Percentiles rank a stretch among this genome's conserved stretches.
Evolutionary conservation across 352 stramenopile genomes (phyloP).

Genomic region (Globisporangium rhizosaccharum): DNA sequence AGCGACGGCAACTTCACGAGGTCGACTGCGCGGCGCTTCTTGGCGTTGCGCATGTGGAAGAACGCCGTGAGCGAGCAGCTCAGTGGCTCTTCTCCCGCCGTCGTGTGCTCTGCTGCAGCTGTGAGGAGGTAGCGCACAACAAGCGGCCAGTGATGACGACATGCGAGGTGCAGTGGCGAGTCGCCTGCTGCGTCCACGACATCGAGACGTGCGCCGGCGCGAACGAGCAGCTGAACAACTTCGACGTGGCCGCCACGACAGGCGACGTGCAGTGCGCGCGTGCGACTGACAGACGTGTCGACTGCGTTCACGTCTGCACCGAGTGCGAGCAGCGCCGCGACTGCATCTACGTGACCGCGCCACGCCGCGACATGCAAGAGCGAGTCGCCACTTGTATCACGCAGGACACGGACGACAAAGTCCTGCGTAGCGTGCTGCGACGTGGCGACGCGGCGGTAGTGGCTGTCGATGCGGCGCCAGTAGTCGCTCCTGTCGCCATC

Average conservation of each 20-base stretch:
- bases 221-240: constrained; percentile 33
- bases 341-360: constrained; percentile 29
- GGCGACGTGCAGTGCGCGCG: constrained; percentile 53
- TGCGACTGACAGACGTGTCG: constrained; percentile 37
- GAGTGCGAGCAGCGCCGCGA: constrained; percentile 22
- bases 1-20: constrained; percentile 36
- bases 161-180: constrained; percentile 47
- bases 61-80: constrained; percentile 19
- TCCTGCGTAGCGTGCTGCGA: background rate
- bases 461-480: constrained; percentile 18
- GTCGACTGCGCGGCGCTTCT: constrained; percentile 39
- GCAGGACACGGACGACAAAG: constrained; percentile 1
- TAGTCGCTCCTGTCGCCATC: constrained; percentile 8
- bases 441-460: constrained; percentile 4
- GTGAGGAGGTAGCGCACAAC: constrained; percentile 43
- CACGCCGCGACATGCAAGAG: constrained; percentile 49
- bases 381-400: constrained; percentile 31
- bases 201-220: constrained; percentile 29
- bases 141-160: constrained; percentile 30
- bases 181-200: constrained; percentile 40
- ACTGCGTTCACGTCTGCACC: constrained; percentile 38
- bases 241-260: constrained; percentile 34
- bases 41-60: constrained; percentile 45
- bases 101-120: constrained; percentile 12
- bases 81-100: background rate